Base-by-base conservation (phyloP, 2,329 filamentous ascomycete species). In the Clonostachys byssicola region DNA sequence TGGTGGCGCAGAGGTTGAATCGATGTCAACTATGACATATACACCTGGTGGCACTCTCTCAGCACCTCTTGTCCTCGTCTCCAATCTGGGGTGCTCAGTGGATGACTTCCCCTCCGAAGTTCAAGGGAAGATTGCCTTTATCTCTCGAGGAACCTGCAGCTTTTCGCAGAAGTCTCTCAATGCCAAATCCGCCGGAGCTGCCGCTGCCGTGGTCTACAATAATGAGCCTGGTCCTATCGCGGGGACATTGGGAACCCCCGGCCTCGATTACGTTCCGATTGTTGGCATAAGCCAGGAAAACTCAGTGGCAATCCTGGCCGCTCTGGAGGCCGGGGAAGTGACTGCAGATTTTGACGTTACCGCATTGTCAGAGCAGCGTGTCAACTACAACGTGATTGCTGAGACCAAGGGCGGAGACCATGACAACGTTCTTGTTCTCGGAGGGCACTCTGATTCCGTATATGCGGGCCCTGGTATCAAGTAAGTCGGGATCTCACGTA, bases 191-290 rank as follows among this genome's bases (percentile, higher is more conserved):
- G 80, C 82, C 2, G 80, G 82, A 16, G 84, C 84, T 2, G 60
- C 62, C 1, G 84, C 67, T 2, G 75, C 73, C 1, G 57, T 87
- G 45, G 68, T 87, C 50, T 85, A 84, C 65, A 85, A 87, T 68
- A 85, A 85, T 50, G 73, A 67, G 4, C 61, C 71, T 0, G 81
- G 79, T 3, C 49, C 61, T 4, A 48, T 71, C 2, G 59, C 73
- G 6, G 83, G 79, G 30, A 86, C 81, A 2, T 67, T 86, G 1
- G 80, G 80, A 43, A 63, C 60, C 8, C 67, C 72, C 0, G 69
- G 68, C 40, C 57, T 54, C 35, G 58, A 60, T 7, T 81, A 80
- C 33, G 69, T 74, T 1, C 73, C 81, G 1, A 72, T 72, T 33
- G 66, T 80, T 1, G 75, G 77, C 14, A 70, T 86, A 49, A 72